Base-by-base conservation (phyloP, 2,329 filamentous ascomycete species). In the Phoma sp. region DNA sequence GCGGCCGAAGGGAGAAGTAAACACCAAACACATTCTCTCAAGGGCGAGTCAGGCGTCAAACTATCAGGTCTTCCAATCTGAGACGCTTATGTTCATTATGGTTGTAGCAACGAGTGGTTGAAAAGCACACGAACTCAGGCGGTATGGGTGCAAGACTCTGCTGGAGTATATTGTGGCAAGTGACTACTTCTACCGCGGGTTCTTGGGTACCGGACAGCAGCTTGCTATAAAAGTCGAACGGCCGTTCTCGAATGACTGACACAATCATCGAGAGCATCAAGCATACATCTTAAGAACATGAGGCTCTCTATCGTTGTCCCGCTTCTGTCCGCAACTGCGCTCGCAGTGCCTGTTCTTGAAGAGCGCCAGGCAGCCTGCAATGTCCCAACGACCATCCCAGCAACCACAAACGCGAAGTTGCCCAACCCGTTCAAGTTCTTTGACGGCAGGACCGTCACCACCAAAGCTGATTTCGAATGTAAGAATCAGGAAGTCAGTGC, bases 381-480 rank as follows among this genome's bases (percentile, higher is more conserved):
- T 25, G 55, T 73, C 17, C 71, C 71, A 12, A 67, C 65, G 12
- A 65, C 65, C 1, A 73, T 73, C 33, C 70, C 72, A 1, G 66
- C 62, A 13, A 66, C 68, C 6, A 44, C 57, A 8, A 72, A 70
- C 48, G 43, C 70, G 12, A 75, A 75, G 55, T 59, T 76, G 24
- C 74, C 74, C 19, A 70, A 76, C 25, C 74, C 74, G 5, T 77
- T 77, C 67, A 72, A 65, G 32, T 75, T 76, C 57, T 72, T 71
- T 55, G 65, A 72, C 39, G 74, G 74, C 33, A 70, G 60, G 19
- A 62, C 62, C 24, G 72, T 77, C 37, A 67, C 69, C 15, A 74
- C 73, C 31, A 69, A 72, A 51, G 66, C 63, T 1, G 67, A 76
- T 32, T 76, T 72, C 48, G 61, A 59, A 19, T 77, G 74, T 57